phyloP scores from a whole-genome alignment of 2,329 filamentous ascomycete genomes.

The Pseudohalonectria lignicola region DNA sequence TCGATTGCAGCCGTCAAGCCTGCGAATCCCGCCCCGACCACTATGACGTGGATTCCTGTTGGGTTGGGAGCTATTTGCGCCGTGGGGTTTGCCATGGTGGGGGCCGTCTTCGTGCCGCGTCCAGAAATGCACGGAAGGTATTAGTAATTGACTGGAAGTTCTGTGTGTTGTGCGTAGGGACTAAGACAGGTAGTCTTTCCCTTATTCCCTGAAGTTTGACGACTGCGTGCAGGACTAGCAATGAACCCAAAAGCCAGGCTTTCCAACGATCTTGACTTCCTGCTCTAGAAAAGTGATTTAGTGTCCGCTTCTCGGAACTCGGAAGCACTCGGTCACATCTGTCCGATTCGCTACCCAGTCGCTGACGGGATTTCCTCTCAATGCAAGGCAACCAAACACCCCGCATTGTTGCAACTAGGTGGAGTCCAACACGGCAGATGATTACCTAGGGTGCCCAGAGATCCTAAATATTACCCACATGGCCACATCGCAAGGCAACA shows the following conservation, averaged over 20 bases:
- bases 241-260: too few species aligned
- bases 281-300: too few species aligned
- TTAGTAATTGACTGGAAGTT: too few species aligned
- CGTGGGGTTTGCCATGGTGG: slow-evolving; percentile 11
- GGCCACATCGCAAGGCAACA: not conserved
- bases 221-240: too few species aligned
- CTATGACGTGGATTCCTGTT: slow-evolving; percentile 40
- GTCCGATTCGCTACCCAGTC: not conserved
- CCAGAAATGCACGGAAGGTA: too few species aligned
- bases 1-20: slow-evolving; percentile 54
- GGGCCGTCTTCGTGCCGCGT: not conserved
- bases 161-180: too few species aligned
- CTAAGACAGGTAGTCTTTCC: too few species aligned
- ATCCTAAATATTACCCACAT: too few species aligned
- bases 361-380: too few species aligned
- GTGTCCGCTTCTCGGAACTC: too few species aligned
- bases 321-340: not conserved
- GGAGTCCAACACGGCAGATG: not conserved
- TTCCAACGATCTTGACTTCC: too few species aligned
- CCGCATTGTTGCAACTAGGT: not conserved
- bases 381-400: not conserved
- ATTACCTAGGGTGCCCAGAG: not conserved
- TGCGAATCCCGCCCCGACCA: slow-evolving; percentile 45
- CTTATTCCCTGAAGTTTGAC: too few species aligned
- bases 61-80: not conserved